Evolutionary conservation across 345 rosid species (phyloP).

Genomic region (Populus nigra): DNA sequence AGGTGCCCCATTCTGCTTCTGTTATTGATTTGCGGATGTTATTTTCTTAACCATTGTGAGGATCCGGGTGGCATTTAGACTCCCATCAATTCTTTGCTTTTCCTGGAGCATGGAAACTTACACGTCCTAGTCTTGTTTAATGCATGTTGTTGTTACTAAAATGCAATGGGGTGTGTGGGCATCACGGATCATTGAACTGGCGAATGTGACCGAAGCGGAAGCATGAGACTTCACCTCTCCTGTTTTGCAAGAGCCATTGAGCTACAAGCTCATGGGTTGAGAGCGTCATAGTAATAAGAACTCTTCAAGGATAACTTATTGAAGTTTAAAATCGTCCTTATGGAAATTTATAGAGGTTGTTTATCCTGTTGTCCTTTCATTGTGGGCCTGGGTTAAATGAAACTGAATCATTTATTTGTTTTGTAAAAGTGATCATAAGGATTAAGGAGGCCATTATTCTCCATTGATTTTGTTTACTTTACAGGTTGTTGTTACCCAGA

Average conservation of each 20-base stretch:
- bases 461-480: background rate
- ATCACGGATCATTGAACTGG: background rate
- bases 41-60: background rate
- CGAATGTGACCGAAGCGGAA: background rate
- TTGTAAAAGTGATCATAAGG: background rate
- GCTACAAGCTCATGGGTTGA: background rate
- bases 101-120: background rate
- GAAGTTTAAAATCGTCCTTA: background rate
- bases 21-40: background rate
- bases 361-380: background rate
- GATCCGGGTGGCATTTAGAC: background rate
- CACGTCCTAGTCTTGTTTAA: background rate
- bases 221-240: background rate
- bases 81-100: background rate
- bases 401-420: background rate
- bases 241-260: background rate
- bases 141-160: background rate
- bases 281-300: background rate
- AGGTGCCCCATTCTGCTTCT: background rate
- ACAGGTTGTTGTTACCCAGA: slow-evolving; percentile 80
- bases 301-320: background rate
- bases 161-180: background rate
- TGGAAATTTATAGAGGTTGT: background rate
- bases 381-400: too few species aligned
- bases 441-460: background rate